Base-by-base conservation (phyloP, 768 basidiomycete genomes). In the Hygrocybe coccinea region DNA sequence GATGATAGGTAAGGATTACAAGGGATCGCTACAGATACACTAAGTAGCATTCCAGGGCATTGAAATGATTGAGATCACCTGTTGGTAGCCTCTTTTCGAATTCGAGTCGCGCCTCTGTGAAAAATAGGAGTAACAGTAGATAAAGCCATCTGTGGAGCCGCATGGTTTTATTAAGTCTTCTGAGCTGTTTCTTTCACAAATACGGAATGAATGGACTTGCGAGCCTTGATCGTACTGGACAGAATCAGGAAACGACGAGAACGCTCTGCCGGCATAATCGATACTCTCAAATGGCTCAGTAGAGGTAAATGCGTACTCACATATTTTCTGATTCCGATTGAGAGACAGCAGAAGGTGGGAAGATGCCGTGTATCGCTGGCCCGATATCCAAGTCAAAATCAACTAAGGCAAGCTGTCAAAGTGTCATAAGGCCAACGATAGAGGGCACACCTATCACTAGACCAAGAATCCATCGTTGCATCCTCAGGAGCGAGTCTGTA, bases 201-300 rank as follows among this genome's bases (percentile, higher is more conserved):
- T 81, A 49, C 93, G 85, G 73, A 95, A 95, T 0, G 90, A 92
- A 68, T 95, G 92, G 1, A 79, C 77, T 64, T 90, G 85, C 0
- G 84, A 83, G 5, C 92, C 92, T 65, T 95, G 86, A 45, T 89
- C 85, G 55, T 91, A 91, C 54, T 90, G 84, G 1, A 84, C 71
- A 0, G 92, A 92, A 65, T 97, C 94, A 0, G 94, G 94, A 64
- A 97, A 93, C 1, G 91, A 84, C 6, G 89, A 90, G 68, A 97
- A 97, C 2, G 93, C 90, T 54, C 94, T 97, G 59, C 48, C 50
- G 53, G 53, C 66, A 52, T 59, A 54, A 46, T 25, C 47, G 50
- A 34, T 34, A 51, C 15, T 12, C 19, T n/a, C 29, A 52, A 33
- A 1, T 35, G 17, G 22, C 10, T 19, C 50, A 19, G 41, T 39